Evolutionary conservation across 1,284 basidiomycete genomes (phyloP).

Genomic region (Phlebopus sp.): DNA sequence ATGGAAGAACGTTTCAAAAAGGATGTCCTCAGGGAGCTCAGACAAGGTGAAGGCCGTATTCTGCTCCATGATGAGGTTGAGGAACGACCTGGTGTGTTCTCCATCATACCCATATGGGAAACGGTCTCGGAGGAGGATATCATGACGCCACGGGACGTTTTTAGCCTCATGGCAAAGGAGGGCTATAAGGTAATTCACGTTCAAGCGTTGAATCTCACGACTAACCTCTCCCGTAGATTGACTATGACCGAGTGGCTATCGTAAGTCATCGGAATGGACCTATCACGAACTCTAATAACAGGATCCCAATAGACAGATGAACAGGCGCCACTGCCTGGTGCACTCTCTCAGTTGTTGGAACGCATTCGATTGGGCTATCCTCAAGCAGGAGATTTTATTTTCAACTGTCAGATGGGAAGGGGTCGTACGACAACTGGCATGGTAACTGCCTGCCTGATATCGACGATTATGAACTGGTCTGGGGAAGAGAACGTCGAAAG

Average conservation of each 20-base stretch:
- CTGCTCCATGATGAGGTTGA: constrained; percentile 96
- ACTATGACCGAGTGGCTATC: constrained; percentile 86
- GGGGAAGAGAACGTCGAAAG: constrained; percentile 40
- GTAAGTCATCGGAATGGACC: constrained; percentile 36
- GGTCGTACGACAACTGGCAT: constrained; percentile 91
- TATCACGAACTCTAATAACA: constrained; percentile 7
- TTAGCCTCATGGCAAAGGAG: constrained; percentile 68
- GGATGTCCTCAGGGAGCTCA: constrained; percentile 84
- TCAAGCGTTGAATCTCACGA: constrained; percentile 9
- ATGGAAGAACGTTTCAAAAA: constrained; percentile 92
- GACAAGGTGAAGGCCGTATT: constrained; percentile 74
- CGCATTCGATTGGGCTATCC: constrained; percentile 67
- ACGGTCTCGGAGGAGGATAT: constrained; percentile 82
- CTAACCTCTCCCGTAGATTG: constrained; percentile 51
- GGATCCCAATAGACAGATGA: constrained; percentile 78
- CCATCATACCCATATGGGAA: constrained; percentile 89
- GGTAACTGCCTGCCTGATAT: constrained; percentile 86
- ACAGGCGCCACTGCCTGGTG: constrained; percentile 88
- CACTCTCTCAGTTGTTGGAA: constrained; percentile 74
- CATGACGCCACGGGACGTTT: constrained; percentile 90
- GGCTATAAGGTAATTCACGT: constrained; percentile 62
- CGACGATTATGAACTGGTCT: constrained; percentile 68
- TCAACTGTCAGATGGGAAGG: constrained; percentile 86
- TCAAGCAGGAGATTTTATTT: constrained; percentile 74
- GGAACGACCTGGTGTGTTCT: constrained; percentile 86